Evolutionary conservation across 176 grass and related monocot genomes (phyloP).

Genomic region (Phoenix dactylifera): DNA sequence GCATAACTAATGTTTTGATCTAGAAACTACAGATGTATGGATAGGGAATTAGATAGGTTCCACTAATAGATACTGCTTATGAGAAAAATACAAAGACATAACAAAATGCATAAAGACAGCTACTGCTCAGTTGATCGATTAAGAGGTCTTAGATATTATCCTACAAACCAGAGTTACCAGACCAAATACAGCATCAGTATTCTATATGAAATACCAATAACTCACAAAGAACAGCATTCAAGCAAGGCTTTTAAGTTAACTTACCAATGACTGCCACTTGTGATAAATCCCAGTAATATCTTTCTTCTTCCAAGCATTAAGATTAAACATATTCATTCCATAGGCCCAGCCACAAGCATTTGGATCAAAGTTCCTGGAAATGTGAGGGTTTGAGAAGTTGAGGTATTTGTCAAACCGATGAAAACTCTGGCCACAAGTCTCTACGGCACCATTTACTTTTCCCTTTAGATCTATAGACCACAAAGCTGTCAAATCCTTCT

Average conservation of each 20-base stretch:
- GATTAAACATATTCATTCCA: slow-evolving; percentile 97
- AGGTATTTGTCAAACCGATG: slow-evolving; percentile 98
- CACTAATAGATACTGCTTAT: too few relatives aligned
- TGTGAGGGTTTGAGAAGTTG: slow-evolving; percentile 96
- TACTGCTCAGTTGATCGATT: too few relatives aligned
- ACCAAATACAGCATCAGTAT: too few relatives aligned
- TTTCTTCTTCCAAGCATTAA: slow-evolving; percentile 88
- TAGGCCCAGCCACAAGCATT: slow-evolving; percentile 98
- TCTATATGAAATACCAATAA: too few relatives aligned
- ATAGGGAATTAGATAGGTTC: too few relatives aligned
- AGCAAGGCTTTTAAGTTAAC: neutral
- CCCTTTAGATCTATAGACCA: slow-evolving; percentile 95
- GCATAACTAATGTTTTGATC: too few relatives aligned
- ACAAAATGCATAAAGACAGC: too few relatives aligned
- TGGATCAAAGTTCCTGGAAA: slow-evolving; percentile 84
- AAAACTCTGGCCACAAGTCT: slow-evolving; percentile 90
- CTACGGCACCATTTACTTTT: slow-evolving; percentile 88
- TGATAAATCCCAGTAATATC: slow-evolving; percentile 97
- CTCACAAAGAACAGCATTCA: too few relatives aligned
- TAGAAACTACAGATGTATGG: too few relatives aligned
- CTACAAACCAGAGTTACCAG: too few relatives aligned
- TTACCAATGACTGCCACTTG: slow-evolving; percentile 87
- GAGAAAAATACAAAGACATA: too few relatives aligned
- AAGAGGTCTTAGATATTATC: too few relatives aligned
- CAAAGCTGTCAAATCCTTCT: slow-evolving; percentile 93